These are phyloP conservation scores for Chaetothyriales sp. DNA, from an alignment of 2,329 filamentous ascomycete species.

Conservation along the genomic window DNA sequence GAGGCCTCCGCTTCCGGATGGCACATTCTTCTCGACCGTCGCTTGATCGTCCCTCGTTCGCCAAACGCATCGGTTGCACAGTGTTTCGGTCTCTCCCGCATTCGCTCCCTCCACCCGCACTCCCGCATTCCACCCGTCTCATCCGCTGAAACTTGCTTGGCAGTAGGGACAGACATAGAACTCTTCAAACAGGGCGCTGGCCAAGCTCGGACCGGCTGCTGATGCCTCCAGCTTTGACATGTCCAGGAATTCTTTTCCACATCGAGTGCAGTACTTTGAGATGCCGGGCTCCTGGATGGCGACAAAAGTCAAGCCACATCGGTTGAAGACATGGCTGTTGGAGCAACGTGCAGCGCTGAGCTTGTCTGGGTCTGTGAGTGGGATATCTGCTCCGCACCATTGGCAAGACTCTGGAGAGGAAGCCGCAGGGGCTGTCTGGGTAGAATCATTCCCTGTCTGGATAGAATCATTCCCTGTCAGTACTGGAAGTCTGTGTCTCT, in stretches of 20 bases:
- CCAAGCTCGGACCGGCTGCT: constrained; percentile 13
- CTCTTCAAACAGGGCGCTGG: constrained; percentile 12
- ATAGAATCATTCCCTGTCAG: neutral
- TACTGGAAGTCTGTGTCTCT: neutral
- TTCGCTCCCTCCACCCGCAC: neutral
- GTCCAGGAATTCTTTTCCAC: constrained; percentile 17
- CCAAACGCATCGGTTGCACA: neutral
- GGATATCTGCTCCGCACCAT: constrained; percentile 10
- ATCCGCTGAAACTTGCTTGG: constrained; percentile 16
- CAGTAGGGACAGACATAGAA: constrained; percentile 17
- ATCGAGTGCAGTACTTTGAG: constrained; percentile 17
- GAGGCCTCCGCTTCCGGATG: neutral
- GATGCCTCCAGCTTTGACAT: constrained; percentile 10
- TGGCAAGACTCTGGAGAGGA: constrained; percentile 10
- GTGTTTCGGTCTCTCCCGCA: neutral
- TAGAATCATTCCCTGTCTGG: neutral
- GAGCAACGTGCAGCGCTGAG: constrained; percentile 7
- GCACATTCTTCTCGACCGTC: neutral
- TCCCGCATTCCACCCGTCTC: constrained; percentile 1
- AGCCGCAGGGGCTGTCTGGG: neutral
- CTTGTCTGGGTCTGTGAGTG: constrained; percentile 3
- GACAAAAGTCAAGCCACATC: constrained; percentile 17
- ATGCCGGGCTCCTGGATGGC: constrained; percentile 18
- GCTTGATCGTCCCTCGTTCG: too few species aligned
- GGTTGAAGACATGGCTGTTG: constrained; percentile 13